phyloP scores from a whole-genome alignment of 2,329 filamentous ascomycete genomes.

The Incumbomyces delicatus region DNA sequence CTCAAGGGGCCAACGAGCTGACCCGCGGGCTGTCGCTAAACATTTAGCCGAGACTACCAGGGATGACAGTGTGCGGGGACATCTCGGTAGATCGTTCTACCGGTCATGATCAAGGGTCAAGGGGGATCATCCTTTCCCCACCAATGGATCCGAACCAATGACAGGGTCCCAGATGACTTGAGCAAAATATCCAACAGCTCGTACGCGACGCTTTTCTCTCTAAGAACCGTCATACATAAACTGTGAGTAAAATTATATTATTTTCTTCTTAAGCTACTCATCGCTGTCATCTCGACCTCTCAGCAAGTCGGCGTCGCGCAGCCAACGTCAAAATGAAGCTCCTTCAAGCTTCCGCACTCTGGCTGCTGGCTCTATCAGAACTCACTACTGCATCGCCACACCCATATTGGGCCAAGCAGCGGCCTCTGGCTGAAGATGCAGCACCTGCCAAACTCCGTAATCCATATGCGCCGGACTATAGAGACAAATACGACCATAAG shows the following conservation, averaged over 20 bases:
- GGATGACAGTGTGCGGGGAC: background rate
- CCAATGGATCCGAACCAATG: background rate
- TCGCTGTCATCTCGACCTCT: background rate
- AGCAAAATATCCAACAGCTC: too few relatives aligned
- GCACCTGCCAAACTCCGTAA: constrained; percentile 22
- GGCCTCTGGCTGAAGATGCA: constrained; percentile 24
- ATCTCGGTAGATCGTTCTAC: constrained; percentile 1
- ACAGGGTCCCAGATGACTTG: background rate
- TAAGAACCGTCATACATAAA: too few relatives aligned
- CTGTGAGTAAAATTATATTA: too few relatives aligned
- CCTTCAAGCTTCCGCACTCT: constrained; percentile 2
- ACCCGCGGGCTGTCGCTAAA: too few relatives aligned
- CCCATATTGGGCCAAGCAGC: constrained; percentile 25
- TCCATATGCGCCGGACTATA: constrained; percentile 52
- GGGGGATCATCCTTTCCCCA: background rate
- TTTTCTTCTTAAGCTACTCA: background rate
- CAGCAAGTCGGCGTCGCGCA: too few relatives aligned
- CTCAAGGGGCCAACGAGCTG: too few relatives aligned
- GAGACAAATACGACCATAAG: constrained; percentile 53
- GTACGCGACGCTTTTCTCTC: too few relatives aligned
- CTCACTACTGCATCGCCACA: background rate
- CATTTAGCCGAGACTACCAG: background rate
- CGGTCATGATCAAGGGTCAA: background rate
- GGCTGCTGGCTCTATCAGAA: constrained; percentile 3
- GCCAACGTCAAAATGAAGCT: constrained; percentile 1